phyloP scores from a whole-genome alignment of 805 yeast species.

The Suhomyces vadensis region DNA sequence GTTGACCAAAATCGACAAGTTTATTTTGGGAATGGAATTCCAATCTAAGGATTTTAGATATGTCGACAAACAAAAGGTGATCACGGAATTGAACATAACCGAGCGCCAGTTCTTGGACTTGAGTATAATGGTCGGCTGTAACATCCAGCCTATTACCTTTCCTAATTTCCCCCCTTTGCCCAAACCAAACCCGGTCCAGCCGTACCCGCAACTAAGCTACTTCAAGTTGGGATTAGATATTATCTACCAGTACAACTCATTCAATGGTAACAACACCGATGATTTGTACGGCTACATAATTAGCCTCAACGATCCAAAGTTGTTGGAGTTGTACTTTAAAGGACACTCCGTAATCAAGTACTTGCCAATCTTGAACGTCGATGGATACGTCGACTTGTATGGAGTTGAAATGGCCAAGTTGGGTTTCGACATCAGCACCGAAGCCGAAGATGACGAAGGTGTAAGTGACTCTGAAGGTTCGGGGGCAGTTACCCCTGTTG shows the following conservation, averaged over 20 bases:
- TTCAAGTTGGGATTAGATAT: constrained; percentile 44
- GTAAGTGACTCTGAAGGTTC: constrained; percentile 10
- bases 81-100: constrained; percentile 60
- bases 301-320: constrained; percentile 44
- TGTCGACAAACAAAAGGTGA: constrained; percentile 57
- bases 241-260: constrained; percentile 33
- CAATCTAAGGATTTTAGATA: constrained; percentile 64
- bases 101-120: constrained; percentile 73
- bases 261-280: constrained; percentile 22
- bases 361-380: constrained; percentile 69
- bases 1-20: constrained; percentile 63
- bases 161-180: constrained; percentile 50
- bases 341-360: constrained; percentile 69
- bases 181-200: constrained; percentile 40
- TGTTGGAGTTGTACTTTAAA: constrained; percentile 56
- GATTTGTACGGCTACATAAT: constrained; percentile 49
- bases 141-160: constrained; percentile 65
- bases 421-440: constrained; percentile 24
- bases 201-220: constrained; percentile 41
- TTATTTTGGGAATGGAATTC: constrained; percentile 72
- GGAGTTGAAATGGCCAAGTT: constrained; percentile 42
- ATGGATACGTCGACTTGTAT: constrained; percentile 68
- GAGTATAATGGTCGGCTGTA: constrained; percentile 76
- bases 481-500: constrained; percentile 10
- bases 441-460: constrained; percentile 15